Evolutionary conservation across 2,329 filamentous ascomycete species (phyloP), one percentile per base, ranked within the genome.

Genomic region (Zymoseptoria passerinii): DNA sequence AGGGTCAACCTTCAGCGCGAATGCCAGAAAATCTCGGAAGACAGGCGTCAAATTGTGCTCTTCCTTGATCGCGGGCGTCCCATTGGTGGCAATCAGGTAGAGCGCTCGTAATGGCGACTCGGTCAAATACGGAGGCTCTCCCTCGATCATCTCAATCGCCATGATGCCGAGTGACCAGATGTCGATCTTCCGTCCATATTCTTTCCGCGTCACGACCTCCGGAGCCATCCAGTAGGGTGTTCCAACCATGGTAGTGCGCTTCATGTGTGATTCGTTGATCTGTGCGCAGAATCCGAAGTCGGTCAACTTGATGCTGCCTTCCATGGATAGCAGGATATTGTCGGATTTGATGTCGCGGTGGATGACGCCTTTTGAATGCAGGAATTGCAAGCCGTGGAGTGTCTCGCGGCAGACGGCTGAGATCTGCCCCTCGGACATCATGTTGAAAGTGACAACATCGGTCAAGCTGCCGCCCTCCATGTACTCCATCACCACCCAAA

Each of bases 211-310:
- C 28, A 99, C 94, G 20, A 99, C 92, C 75, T 99, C 94, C 3
- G 94, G 94, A 1, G 94, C 94, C 94, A 99, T 99, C 94, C 94
- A 99, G 75, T 99, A 99, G 1, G 94, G 94, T 7, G 94, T 97
- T 56, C 94, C 94, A 50, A 99, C 94, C 94, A 97, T 99, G 13
- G 94, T 99, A 4, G 92, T 97, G 60, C 94, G 88, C 81, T 97
- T 97, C 76, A 92, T 95, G 68, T 96, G 92, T 28, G 88, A 88
- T 70, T 97, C 92, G 71, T 96, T 97, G 76, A 97, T 96, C 71
- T 96, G 95, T 23, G 94, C 94, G 74, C 94, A 97, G 78, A 99
- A 99, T 10, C 94, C 94, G 70, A 99, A 97, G 79, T 99, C 94
- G 69, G 92, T 99, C 57, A 99, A 84, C 76, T 99, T 99, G 75